Conservation (phyloP, 2,329 filamentous ascomycete genomes). For the Sporothrix phasma region DNA sequence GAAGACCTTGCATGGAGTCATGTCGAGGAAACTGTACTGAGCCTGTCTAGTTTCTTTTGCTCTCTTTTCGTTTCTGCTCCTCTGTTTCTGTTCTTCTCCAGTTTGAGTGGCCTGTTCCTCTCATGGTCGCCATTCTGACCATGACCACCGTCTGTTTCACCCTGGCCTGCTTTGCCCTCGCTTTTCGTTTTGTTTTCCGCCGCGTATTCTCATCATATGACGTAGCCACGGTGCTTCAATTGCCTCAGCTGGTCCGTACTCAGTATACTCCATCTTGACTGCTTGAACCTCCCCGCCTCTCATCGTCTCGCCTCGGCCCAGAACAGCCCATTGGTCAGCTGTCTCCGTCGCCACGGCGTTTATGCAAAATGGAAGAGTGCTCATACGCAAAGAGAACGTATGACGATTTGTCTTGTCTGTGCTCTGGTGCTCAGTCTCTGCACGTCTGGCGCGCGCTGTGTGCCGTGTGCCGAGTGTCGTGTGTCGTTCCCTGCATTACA, state of each 20-base stretch:
- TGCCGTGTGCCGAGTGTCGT: too few relatives aligned
- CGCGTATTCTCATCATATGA: not conserved
- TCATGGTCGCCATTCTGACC: not conserved
- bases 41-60: too few relatives aligned
- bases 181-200: too few relatives aligned
- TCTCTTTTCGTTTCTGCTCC: not conserved
- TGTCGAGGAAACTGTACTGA: too few relatives aligned
- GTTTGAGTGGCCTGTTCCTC: too few relatives aligned
- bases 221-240: too few relatives aligned
- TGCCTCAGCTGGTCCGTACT: too few relatives aligned
- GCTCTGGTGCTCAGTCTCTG: not conserved
- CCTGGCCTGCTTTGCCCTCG: slow-evolving; percentile 2
- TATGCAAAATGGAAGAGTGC: slow-evolving; percentile 4
- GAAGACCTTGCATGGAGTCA: not conserved
- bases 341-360: slow-evolving; percentile 15
- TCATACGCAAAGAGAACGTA: not conserved
- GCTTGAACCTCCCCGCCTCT: not conserved
- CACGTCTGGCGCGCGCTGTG: not conserved
- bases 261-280: too few relatives aligned
- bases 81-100: not conserved
- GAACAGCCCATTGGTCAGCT: slow-evolving; percentile 1
- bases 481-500: too few relatives aligned
- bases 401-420: not conserved
- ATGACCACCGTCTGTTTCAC: not conserved
- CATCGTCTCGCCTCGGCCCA: not conserved